These are phyloP conservation scores for Gossypium raimondii DNA, from an alignment of 345 rosid genomes.

Conservation along the genomic window DNA sequence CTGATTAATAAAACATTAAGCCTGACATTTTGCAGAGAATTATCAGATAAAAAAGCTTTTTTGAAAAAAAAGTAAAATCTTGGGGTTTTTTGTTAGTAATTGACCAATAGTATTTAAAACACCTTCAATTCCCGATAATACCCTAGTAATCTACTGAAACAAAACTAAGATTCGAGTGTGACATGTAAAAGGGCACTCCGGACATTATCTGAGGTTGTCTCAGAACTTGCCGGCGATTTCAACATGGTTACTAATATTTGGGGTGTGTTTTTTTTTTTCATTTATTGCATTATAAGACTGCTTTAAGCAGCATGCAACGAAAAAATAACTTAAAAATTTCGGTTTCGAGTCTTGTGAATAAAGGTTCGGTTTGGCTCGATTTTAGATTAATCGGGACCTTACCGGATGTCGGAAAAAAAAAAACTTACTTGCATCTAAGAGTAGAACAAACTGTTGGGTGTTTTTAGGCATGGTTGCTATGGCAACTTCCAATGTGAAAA, in stretches of 20 bases:
- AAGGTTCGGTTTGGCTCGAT: too few relatives aligned
- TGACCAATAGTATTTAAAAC: slow-evolving; percentile 25
- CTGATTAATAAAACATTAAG: not conserved
- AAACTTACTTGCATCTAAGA: slow-evolving; percentile 87
- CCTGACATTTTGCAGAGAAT: slow-evolving; percentile 8
- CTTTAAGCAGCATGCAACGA: slow-evolving; percentile 8
- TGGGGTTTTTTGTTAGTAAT: slow-evolving; percentile 7
- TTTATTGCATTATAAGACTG: slow-evolving; percentile 18
- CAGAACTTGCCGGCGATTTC: slow-evolving; percentile 41
- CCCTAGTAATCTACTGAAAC: slow-evolving; percentile 30
- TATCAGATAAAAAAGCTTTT: not conserved
- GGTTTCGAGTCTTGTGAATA: not conserved
- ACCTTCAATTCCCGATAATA: slow-evolving; percentile 45
- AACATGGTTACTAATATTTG: slow-evolving; percentile 16
- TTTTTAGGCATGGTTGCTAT: slow-evolving; percentile 72
- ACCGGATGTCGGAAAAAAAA: too few relatives aligned
- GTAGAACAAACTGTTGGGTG: slow-evolving; percentile 72
- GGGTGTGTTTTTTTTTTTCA: not conserved
- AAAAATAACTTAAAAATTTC: not conserved
- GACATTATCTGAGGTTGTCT: slow-evolving; percentile 37
- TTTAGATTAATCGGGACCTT: too few relatives aligned
- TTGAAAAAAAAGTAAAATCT: slow-evolving; percentile 11
- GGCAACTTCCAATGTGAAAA: slow-evolving; percentile 86
- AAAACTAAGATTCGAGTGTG: slow-evolving; percentile 21
- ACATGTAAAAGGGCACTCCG: slow-evolving; percentile 38